Percentiles rank a stretch among this genome's conserved stretches.
Evolutionary conservation across 176 grass and related monocot genomes (phyloP).

Genomic region (Oryza rufipogon): DNA sequence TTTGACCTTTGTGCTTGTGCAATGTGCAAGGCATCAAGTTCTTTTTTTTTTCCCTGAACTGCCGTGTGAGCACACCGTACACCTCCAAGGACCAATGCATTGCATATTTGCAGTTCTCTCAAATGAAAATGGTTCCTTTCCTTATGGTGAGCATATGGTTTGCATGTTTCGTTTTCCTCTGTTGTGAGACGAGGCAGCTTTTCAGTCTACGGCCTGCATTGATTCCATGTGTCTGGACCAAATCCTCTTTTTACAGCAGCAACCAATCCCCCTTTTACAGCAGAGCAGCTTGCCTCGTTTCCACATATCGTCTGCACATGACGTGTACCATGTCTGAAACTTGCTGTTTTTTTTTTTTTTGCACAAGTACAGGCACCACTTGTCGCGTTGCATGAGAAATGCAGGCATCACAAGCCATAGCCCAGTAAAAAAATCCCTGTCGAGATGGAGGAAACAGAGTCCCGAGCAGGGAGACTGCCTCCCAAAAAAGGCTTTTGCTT

Average conservation of each 20-base stretch:
- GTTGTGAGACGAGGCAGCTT: background rate
- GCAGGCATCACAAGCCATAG: background rate
- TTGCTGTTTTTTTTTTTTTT: constrained; percentile 23
- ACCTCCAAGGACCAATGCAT: background rate
- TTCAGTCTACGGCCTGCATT: background rate
- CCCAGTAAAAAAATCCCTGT: background rate
- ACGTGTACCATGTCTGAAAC: constrained; percentile 6
- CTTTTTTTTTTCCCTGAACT: background rate
- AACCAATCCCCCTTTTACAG: no score
- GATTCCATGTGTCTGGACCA: constrained; percentile 33
- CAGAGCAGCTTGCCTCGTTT: constrained; percentile 6
- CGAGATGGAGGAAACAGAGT: background rate
- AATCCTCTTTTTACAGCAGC: background rate
- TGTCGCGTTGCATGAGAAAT: background rate
- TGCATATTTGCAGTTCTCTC: background rate
- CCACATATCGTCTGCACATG: constrained; percentile 19
- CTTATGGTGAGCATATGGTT: no score
- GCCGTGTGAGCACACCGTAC: background rate
- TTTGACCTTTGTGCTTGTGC: background rate
- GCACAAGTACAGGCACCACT: background rate
- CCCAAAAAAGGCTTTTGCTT: constrained; percentile 1
- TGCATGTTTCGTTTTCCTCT: background rate
- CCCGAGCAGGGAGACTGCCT: background rate
- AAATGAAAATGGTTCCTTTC: no score
- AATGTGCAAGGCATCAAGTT: background rate